Evolutionary conservation across 140 eudicot genomes (phyloP), one percentile per base, ranked within the genome.

Genomic region (Anethum foeniculum): DNA sequence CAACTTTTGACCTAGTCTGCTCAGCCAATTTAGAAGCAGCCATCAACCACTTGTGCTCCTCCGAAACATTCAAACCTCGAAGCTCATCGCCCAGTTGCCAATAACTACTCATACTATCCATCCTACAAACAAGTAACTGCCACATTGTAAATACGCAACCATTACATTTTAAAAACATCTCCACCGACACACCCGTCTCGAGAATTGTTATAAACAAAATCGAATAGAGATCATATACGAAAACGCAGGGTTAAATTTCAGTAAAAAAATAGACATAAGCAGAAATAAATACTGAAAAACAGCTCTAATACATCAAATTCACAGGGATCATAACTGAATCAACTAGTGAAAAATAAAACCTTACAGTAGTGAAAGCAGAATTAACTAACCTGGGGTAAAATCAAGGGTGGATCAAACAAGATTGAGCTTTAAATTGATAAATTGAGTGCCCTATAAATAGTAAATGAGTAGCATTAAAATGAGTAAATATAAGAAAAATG

Each of bases 61-160:
- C 98, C 0, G 97, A 83, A 16, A 87, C 91, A 81, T 85, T 89
- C 9, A 97, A 76, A n/a, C 98, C 99, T 62, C 98, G 91, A 19
- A 95, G 96, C 78, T 93, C 98, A 44, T 95, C 98, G 38, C 99
- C 98, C 75, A 93, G 75, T 71, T 95, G 98, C 98, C 99, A 95
- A 77, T 83, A 95, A 85, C 91, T 90, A 25, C 89, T 85, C 88
- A 89, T 81, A 79, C 75, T 86, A 86, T 94, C 97, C 98, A 94
- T 92, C 81, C 88, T 92, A 81, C 83, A 83, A 82, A 81, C 28
- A 48, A 52, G 62, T 52, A 52, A 62, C 32, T 25, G 25, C 16
- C 34, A 62, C 32, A 62, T 0, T 25, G 1, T 25, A 62, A 62
- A 23, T 21, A 8, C 27, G 2, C 67, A 58, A 62, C 34, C 52